Evolutionary conservation across 225 moss, liverwort and hornwort species (phyloP), one percentile per base, ranked within the genome.

Genomic region (Neckera pumila): DNA sequence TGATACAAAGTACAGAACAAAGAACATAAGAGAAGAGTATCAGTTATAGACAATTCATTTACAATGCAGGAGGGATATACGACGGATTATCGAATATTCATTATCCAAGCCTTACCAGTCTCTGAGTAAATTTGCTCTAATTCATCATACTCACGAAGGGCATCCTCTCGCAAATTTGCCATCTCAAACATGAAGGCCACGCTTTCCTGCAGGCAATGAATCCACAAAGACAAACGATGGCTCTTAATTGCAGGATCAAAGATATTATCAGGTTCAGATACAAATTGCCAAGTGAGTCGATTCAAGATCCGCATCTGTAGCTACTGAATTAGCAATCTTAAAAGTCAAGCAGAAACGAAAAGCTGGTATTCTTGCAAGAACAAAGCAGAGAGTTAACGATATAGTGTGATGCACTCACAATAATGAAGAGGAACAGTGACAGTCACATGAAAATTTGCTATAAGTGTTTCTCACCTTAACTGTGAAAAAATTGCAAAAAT

Each of bases 141-240:
- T 91, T 99, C 99, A 92, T 97, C 97, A n/a, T 97, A 99, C 87
- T 99, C 99, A 72, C 99, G 97, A 74, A 99, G 89, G 30, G 99
- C 96, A 93, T 99, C 99, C 87, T 99, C 99, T 79, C 95, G 95
- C 90, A 99, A 92, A 91, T 93, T 94, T 89, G 97, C 95, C 96
- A 99, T 99, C 95, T 97, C 99, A 93, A 97, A 99, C 97, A 99
- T 97, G 84, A 95, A 95, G 63, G 99, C 99, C 89, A 97, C 91
- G 84, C 96, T 99, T 94, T 99, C 99, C 99, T 98, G 93, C 86
- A 90, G 75, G 28, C 18, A 86, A 89, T 60, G 49, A 83, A 83
- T 79, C 64, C 86, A 54, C 80, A 80, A 79, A 87, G 65, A 65
- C 77, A 84, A 86, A 65, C 15, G 54, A 83, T 87, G 77, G n/a